phyloP scores from a whole-genome alignment of 768 basidiomycete species.

The Boletus barrowsii region DNA sequence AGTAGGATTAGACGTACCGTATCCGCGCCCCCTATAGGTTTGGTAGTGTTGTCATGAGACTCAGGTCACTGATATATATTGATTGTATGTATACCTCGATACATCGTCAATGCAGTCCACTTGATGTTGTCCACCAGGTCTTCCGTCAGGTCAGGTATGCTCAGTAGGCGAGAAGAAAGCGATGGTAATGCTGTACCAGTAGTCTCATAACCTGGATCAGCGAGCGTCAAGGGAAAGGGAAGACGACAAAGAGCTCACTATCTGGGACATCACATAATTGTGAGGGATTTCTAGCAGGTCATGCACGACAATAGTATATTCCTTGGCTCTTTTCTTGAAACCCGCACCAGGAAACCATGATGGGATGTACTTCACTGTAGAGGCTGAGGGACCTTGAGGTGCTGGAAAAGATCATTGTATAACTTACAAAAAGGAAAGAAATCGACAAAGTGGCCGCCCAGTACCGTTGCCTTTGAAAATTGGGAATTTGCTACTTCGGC shows the following conservation, averaged over 20 bases:
- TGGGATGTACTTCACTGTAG: conserved; percentile 24
- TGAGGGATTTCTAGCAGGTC: conserved; percentile 12
- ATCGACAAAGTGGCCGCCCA: background rate
- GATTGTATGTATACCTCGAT: conserved; percentile 5
- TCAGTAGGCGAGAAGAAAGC: conserved; percentile 10
- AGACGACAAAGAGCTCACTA: no score
- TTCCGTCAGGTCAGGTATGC: conserved; percentile 3
- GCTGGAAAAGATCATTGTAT: background rate
- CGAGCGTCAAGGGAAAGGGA: background rate
- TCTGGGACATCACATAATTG: conserved; percentile 9
- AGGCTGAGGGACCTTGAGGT: background rate
- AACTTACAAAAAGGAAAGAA: conserved; percentile 14
- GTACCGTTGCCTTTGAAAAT: background rate
- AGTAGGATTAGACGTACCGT: conserved; percentile 26
- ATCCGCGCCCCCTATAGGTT: conserved; percentile 20
- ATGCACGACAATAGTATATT: conserved; percentile 6
- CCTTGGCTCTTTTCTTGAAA: conserved; percentile 14
- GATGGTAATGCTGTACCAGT: conserved; percentile 16
- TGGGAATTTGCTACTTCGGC: background rate
- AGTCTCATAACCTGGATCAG: conserved; percentile 3
- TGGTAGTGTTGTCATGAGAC: background rate
- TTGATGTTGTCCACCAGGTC: conserved; percentile 17
- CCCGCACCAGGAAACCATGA: conserved; percentile 21
- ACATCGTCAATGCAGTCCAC: conserved; percentile 13
- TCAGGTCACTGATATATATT: background rate